Base-by-base conservation (phyloP, 2,329 filamentous ascomycete genomes). In the Paecilomyces sp. region DNA sequence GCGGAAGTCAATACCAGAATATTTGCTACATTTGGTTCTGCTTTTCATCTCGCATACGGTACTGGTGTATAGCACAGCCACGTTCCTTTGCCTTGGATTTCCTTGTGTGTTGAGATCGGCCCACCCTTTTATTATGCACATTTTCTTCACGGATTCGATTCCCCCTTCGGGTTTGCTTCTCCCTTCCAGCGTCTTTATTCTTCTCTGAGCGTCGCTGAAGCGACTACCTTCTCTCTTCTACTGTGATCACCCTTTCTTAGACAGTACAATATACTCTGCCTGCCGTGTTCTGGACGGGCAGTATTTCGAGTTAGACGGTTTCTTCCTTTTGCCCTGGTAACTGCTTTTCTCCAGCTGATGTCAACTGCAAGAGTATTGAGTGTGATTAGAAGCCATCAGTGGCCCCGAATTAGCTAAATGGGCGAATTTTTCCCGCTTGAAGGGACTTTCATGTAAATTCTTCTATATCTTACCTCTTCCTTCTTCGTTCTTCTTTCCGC, bases 21-120 rank as follows among this genome's bases (percentile, higher is more conserved):
- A 56, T 57, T 64, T 52, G 30, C 24, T 66, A 65, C 67, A 68
- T 61, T 67, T 66, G 62, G 61, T 64, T 58, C 51, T 57, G 25
- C 22, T 54, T 54, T 60, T 59, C 55, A 54, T 55, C 22, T 53
- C 51, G 22, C 51, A 30, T 30, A 30, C 22, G 28, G 51, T 25
- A 12, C 51, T 53, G 28, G 24, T 53, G 24, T 53, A 53, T 11
- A 30, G 24, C 51, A 53, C 28, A 30, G 51, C 22, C 51, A 53
- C 51, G 28, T 60, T 65, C 47, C 56, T 55, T 55, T 60, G 2
- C 51, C 11, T 15, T 30, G 12, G 31, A 55, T 57, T 56, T 58
- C 34, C 57, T 55, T 60, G 52, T 50, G 15, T n/a, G 24, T 58
- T 56, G 57, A 25, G 25, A 53, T 25, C 13, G 8, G 22, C 28